Base-by-base conservation (phyloP, 257 asterid genomes). In the Nicotiana noctiflora region DNA sequence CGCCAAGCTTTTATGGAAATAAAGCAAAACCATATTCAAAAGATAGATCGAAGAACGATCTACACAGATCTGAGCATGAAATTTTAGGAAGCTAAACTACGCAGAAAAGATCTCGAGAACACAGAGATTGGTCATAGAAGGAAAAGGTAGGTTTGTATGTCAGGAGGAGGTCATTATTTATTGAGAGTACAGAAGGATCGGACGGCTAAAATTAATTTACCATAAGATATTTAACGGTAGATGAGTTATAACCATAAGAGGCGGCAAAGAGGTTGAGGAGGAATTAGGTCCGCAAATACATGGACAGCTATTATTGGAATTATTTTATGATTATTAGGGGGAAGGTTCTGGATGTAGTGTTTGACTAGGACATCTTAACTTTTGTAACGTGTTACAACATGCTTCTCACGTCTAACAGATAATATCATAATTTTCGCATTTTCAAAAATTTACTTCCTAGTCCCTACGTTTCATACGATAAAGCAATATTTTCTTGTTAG, bases 261-360 rank as follows among this genome's bases (percentile, higher is more conserved):
- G 81, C 70, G 88, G 84, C 67, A 61, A 61, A 84, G 84, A 14
- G 75, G 40, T 83, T 79, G 84, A 52, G 32, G 13, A 25, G 37
- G 59, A 17, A n/a, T 8, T 25, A 34, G 29, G 29, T 55, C 49
- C 68, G 84, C 77, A 72, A 79, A 27, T 65, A 44, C 62, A 84
- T 83, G 81, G 75, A 86, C 90, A 92, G 90, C 88, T 84, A 88
- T 17, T 53, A 19, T 89, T 87, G 82, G 32, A 77, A 18, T 18
- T 18, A 18, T 17, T 14, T 56, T 65, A 10, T 29, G 15, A 19
- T 52, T 17, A 49, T 75, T 17, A 14, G 29, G 17, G 32, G 18
- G 68, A 76, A 76, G 68, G 65, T 76, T 76, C 80, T 55, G 19
- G 68, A 32, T 76, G 52, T 76, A 4, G 31, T 56, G 5, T 9